Evolutionary conservation across 1,139 yeast genomes (phyloP).

Genomic region (Candida sp.): DNA sequence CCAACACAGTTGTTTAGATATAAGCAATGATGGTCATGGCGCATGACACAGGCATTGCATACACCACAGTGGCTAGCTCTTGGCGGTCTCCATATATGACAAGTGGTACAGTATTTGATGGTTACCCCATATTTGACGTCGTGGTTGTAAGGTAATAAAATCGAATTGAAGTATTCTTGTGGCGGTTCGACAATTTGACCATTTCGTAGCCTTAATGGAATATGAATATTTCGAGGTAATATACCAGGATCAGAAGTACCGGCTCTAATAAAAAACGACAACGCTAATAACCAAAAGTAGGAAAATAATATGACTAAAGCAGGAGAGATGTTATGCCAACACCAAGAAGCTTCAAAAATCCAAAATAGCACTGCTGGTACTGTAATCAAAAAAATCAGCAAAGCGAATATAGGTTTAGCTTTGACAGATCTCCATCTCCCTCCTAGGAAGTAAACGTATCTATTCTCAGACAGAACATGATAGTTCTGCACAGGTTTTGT

Average conservation of each 20-base stretch:
- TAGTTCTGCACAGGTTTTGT: conserved; percentile 21
- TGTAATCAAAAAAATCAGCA: conserved; percentile 32
- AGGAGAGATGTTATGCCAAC: conserved; percentile 57
- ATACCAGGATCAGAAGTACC: conserved; percentile 69
- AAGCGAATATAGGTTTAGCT: conserved; percentile 30
- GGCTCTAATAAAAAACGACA: conserved; percentile 49
- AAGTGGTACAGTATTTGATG: conserved; percentile 44
- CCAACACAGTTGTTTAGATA: conserved; percentile 42
- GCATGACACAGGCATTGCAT: conserved; percentile 42
- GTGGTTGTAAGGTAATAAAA: conserved; percentile 50
- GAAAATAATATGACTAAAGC: conserved; percentile 54
- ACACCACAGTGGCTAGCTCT: conserved; percentile 41
- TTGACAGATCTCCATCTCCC: conserved; percentile 54
- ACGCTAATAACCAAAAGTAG: conserved; percentile 53
- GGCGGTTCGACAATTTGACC: conserved; percentile 32
- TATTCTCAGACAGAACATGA: conserved; percentile 30
- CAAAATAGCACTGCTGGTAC: conserved; percentile 49
- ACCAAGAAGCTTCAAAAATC: conserved; percentile 48
- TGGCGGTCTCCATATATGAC: conserved; percentile 49
- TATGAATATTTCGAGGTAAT: conserved; percentile 66
- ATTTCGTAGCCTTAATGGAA: conserved; percentile 28
- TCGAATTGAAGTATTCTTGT: conserved; percentile 57
- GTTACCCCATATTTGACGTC: conserved; percentile 25
- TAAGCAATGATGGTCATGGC: conserved; percentile 42
- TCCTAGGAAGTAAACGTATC: conserved; percentile 53